Base-by-base conservation (phyloP, 441 rosid species). In the Dalechampia spathulata region DNA sequence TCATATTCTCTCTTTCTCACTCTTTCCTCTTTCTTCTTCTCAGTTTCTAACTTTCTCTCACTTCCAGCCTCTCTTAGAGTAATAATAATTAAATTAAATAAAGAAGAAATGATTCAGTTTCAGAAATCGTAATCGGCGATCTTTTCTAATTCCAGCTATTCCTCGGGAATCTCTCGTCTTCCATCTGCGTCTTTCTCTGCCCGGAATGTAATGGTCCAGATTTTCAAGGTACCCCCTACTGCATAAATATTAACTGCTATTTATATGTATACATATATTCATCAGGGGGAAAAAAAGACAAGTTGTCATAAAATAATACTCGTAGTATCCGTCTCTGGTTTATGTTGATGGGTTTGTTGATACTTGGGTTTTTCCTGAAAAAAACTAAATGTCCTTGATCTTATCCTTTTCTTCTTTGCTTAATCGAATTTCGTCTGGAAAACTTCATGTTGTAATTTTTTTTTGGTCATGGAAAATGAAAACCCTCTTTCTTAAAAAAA, bases 1-100 rank as follows among this genome's bases (percentile, higher is more conserved):
- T 38, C 71, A 62, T 72, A 71, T 72, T 77, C 80, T 78, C 78
- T 71, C 80, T 78, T 77, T 71, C 37, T 53, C 47, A 41, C 51
- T 25, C 32, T 21, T 3, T 30, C 12, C 46, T 7, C 36, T 34
- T 7, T 27, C 13, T 27, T 53, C 12, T 15, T 65, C 68, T 61
- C 20, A 40, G 36, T 39, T 70, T 74, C 78, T 77, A 66, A 49
- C 40, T 52, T 73, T 57, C 30, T 52, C 38, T 23, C 36, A 30
- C 40, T 67, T 30, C 8, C n/a, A n/a, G n/a, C n/a, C n/a, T n/a
- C n/a, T n/a, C n/a, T n/a, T n/a, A n/a, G n/a, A n/a, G n/a, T n/a
- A n/a, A n/a, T n/a, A n/a, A n/a, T n/a, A n/a, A n/a, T n/a, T n/a
- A n/a, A n/a, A n/a, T n/a, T n/a, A n/a, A 46, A 6, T 39, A 15